Evolutionary conservation across 805 yeast species (phyloP).

Genomic region (Naumovozyma dairenensis): DNA sequence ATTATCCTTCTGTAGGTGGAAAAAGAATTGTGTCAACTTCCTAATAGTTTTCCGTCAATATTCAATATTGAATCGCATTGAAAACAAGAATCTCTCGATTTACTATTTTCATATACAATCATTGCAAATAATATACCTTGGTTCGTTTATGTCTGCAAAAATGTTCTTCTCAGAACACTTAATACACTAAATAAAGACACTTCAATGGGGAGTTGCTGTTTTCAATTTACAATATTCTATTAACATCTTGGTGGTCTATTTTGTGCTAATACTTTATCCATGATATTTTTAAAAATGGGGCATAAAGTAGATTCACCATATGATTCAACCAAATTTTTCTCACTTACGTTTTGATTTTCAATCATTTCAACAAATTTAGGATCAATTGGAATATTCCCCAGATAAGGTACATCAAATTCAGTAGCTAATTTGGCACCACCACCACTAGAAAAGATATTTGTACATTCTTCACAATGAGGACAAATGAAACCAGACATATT

Average conservation of each 20-base stretch:
- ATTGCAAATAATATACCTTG: too few relatives aligned
- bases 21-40: too few relatives aligned
- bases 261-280: conserved; percentile 29
- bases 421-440: conserved; percentile 76
- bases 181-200: too few relatives aligned
- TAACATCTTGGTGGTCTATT: conserved; percentile 19
- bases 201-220: too few relatives aligned
- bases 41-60: too few relatives aligned
- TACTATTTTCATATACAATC: too few relatives aligned
- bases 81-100: too few relatives aligned
- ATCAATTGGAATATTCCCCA: conserved; percentile 89
- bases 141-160: too few relatives aligned
- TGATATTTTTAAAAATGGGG: conserved; percentile 39
- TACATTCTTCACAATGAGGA: conserved; percentile 86
- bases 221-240: too few relatives aligned
- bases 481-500: conserved; percentile 97
- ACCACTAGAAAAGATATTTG: conserved; percentile 85
- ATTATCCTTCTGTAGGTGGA: too few relatives aligned
- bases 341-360: conserved; percentile 41
- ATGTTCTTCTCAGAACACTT: too few relatives aligned
- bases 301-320: conserved; percentile 28
- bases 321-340: conserved; percentile 27
- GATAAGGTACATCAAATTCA: conserved; percentile 49
- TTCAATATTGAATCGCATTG: too few relatives aligned
- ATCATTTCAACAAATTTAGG: conserved; percentile 82